These are phyloP conservation scores for Suillus subluteus DNA, from an alignment of 768 basidiomycete species.

Conservation along the genomic window DNA sequence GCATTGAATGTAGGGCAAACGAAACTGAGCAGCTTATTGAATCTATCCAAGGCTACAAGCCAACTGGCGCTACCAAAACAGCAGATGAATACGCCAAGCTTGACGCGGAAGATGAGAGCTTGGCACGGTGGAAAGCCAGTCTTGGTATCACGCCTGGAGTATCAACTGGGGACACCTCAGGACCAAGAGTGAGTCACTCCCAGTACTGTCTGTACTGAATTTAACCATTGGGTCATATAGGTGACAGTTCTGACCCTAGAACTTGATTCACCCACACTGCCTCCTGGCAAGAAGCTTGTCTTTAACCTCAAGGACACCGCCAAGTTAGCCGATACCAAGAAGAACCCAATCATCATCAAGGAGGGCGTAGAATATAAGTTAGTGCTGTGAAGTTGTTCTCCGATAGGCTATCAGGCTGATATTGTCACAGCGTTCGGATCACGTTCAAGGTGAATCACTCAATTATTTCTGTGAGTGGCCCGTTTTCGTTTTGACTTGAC, in stretches of 20 bases:
- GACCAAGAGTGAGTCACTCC: conserved; percentile 63
- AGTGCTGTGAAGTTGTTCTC: background rate
- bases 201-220: conserved; percentile 29
- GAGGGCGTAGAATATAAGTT: conserved; percentile 91
- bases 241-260: conserved; percentile 77
- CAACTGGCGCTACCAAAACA: conserved; percentile 58
- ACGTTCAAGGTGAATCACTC: conserved; percentile 88
- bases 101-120: conserved; percentile 90
- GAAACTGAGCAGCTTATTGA: conserved; percentile 11
- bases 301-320: conserved; percentile 62
- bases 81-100: conserved; percentile 84
- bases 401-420: conserved; percentile 11
- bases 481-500: background rate
- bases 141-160: conserved; percentile 76
- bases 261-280: conserved; percentile 74
- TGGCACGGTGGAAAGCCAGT: conserved; percentile 95
- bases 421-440: conserved; percentile 65
- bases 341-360: conserved; percentile 78
- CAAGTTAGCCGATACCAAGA: conserved; percentile 61
- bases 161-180: conserved; percentile 38
- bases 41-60: conserved; percentile 69
- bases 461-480: conserved; percentile 71
- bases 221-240: conserved; percentile 38
- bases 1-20: conserved; percentile 7
- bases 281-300: conserved; percentile 59